Base-by-base conservation (phyloP, 2,329 filamentous ascomycete species). In the Phialemonium atrogriseum region DNA sequence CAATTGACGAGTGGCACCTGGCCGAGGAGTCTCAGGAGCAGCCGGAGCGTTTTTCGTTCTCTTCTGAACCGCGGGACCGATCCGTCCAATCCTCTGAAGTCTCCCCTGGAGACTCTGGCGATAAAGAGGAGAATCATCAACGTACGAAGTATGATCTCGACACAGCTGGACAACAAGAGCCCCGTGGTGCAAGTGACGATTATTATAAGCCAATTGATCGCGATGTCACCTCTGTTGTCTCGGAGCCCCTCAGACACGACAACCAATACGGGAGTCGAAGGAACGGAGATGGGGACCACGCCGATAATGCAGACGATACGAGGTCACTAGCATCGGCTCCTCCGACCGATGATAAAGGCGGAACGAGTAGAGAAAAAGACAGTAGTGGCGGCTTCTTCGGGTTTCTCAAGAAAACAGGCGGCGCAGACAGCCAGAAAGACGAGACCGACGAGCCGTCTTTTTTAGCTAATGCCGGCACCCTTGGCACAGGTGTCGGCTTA, bases 381-480 rank as follows among this genome's bases (percentile, higher is more conserved):
- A 54, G 56, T 14, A 57, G 52, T 30, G 57, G 63, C 22, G 54
- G 67, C 15, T 60, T 74, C 41, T 70, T 71, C 33, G 59, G 59
- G 44, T 59, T 70, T 38, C 60, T 67, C 51, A 66, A 62, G 42
- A 56, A 50, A 38, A 56, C 58, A 9, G 57, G 58, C 28, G 58
- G 58, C 36, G 50, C 40, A 33, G 54, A 53, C 20, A 50, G 44
- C 20, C 54, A 58, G 34, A 51, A 58, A 30, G 51, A 50, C 42
- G 38, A 41, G 38, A 47, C 54, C 24, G 54, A 54, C 40, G 59
- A 61, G 54, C 56, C 68, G 60, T 73, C 73, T 79, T 79, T 80
- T 78, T 78, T 79, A 79, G 76, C 59, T 79, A 74, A 71, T 67
- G 71, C 76, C 74, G 74, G 63, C 69, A 79, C 68, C 68, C 64